Conservation (phyloP, 768 basidiomycete genomes). For the Chalciporus pseudorubinellus region DNA sequence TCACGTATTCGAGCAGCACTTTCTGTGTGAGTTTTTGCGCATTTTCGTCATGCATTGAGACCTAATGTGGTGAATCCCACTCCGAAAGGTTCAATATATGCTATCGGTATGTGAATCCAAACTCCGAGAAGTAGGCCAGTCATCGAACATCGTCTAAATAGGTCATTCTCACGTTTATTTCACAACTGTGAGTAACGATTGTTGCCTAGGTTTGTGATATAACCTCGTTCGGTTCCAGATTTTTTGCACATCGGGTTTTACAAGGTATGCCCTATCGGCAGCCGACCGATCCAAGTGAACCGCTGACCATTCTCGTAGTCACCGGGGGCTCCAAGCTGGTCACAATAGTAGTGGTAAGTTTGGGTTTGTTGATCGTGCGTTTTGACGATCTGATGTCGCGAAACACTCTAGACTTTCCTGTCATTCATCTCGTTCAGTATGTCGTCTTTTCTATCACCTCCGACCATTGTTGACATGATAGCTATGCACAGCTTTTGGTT, state of each 20-base stretch:
- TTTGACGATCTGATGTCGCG: not conserved
- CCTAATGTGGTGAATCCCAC: not conserved
- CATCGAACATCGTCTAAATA: not conserved
- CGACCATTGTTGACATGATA: slow-evolving; percentile 13
- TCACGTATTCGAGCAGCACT: slow-evolving; percentile 16
- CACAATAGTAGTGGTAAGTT: slow-evolving; percentile 18
- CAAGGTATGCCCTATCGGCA: slow-evolving; percentile 14
- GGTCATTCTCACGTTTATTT: slow-evolving; percentile 26
- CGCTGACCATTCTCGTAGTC: slow-evolving; percentile 10
- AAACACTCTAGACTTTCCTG: slow-evolving; percentile 12
- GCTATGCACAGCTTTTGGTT: slow-evolving; percentile 23
- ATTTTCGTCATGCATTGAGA: not conserved
- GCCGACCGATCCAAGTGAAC: no score
- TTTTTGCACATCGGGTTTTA: slow-evolving; percentile 24
- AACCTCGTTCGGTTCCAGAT: slow-evolving; percentile 15
- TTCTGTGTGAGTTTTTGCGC: slow-evolving; percentile 30
- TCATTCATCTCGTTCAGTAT: slow-evolving; percentile 22
- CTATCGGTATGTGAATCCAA: slow-evolving; percentile 18
- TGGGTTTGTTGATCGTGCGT: not conserved
- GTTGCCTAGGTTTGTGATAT: not conserved
- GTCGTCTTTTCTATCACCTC: not conserved
- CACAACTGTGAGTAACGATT: slow-evolving; percentile 22
- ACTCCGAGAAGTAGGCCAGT: not conserved
- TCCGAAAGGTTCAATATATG: slow-evolving; percentile 24
- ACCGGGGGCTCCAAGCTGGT: slow-evolving; percentile 17